Percentiles rank a stretch among this genome's conserved stretches.
These are phyloP conservation scores for Collybia nuda DNA, from an alignment of 768 basidiomycete species.

Conservation along the genomic window DNA sequence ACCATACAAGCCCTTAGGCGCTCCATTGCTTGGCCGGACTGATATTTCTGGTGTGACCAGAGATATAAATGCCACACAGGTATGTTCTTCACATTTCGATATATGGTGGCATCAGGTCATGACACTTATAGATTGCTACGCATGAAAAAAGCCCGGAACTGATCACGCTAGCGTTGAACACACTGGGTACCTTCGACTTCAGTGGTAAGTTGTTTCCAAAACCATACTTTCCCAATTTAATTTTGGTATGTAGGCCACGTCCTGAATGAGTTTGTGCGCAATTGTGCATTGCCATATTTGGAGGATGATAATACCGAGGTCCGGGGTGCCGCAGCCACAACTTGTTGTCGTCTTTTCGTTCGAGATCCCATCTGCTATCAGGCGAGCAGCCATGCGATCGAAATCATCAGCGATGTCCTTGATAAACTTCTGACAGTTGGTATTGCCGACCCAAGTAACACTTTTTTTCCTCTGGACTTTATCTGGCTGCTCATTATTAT, in stretches of 20 bases:
- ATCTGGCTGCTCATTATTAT: conserved; percentile 3
- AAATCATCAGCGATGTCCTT: conserved; percentile 96
- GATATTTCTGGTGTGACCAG: conserved; percentile 49
- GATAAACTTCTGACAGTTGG: conserved; percentile 95
- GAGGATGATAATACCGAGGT: conserved; percentile 91
- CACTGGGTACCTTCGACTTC: conserved; percentile 92
- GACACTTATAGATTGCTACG: conserved; percentile 34
- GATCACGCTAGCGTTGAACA: conserved; percentile 80
- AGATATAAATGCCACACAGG: conserved; percentile 54
- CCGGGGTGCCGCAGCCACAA: conserved; percentile 84
- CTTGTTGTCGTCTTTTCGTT: conserved; percentile 90
- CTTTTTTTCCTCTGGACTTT: not conserved
- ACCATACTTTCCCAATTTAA: not conserved
- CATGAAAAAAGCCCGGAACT: conserved; percentile 65
- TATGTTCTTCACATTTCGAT: conserved; percentile 9
- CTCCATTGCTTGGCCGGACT: conserved; percentile 62
- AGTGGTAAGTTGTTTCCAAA: conserved; percentile 52
- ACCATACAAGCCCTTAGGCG: conserved; percentile 85
- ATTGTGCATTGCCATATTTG: conserved; percentile 87
- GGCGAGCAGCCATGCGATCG: conserved; percentile 93
- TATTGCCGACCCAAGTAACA: conserved; percentile 89
- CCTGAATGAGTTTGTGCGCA: conserved; percentile 93
- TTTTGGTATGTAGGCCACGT: conserved; percentile 65
- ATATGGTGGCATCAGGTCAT: conserved; percentile 5
- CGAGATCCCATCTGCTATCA: conserved; percentile 96